These are phyloP conservation scores for Rubia balearica DNA, from an alignment of 305 asterid genomes.

Conservation along the genomic window DNA sequence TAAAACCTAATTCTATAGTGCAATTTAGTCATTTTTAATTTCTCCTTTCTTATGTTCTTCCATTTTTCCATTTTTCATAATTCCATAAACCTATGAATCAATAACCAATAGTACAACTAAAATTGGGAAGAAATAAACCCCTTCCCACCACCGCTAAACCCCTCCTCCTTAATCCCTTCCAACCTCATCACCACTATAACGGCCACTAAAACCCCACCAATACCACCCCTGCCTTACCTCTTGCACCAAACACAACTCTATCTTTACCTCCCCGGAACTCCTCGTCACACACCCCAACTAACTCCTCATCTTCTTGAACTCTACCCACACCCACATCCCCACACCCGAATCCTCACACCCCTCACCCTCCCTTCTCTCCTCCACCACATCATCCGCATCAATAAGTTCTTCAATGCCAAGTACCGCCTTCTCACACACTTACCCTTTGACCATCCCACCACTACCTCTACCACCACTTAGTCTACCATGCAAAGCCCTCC, in stretches of 20 bases:
- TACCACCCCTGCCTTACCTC: slow-evolving; percentile 35
- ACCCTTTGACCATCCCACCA: slow-evolving; percentile 55
- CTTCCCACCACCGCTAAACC: slow-evolving; percentile 15
- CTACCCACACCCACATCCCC: slow-evolving; percentile 39
- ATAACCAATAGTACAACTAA: neutral
- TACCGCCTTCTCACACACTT: slow-evolving; percentile 48
- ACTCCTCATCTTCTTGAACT: slow-evolving; percentile 49
- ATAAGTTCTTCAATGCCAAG: slow-evolving; percentile 49
- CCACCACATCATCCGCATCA: slow-evolving; percentile 40
- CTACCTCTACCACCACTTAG: slow-evolving; percentile 45
- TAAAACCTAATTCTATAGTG: no score
- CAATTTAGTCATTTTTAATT: no score
- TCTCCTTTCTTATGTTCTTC: no score
- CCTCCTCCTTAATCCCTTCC: slow-evolving; percentile 32
- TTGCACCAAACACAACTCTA: slow-evolving; percentile 60
- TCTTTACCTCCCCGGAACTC: slow-evolving; percentile 53
- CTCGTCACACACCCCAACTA: slow-evolving; percentile 45
- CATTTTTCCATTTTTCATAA: no score
- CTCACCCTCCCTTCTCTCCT: slow-evolving; percentile 49
- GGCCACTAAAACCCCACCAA: slow-evolving; percentile 17
- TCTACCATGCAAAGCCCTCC: slow-evolving; percentile 37
- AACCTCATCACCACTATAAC: slow-evolving; percentile 33
- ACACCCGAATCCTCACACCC: slow-evolving; percentile 34
- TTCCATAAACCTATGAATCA: neutral
- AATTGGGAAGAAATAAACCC: slow-evolving; percentile 9